phyloP scores from a whole-genome alignment of 345 rosid genomes.

The Melastoma malabathricum region DNA sequence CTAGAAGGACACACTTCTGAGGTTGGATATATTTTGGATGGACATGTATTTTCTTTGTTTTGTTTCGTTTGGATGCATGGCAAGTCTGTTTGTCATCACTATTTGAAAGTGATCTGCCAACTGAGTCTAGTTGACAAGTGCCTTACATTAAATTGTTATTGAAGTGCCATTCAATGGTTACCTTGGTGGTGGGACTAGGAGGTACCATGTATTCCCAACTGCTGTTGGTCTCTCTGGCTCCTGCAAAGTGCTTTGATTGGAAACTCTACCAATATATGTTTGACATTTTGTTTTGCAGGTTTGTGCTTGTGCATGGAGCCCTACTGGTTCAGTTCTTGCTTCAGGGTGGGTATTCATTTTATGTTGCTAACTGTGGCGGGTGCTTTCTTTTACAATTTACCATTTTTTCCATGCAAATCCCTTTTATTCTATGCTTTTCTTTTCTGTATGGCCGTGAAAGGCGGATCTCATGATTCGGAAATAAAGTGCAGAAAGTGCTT shows the following conservation, averaged over 20 bases:
- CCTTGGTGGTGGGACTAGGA: too few relatives aligned
- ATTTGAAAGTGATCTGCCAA: too few relatives aligned
- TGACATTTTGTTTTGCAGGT: conserved; percentile 42
- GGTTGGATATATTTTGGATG: conserved; percentile 32
- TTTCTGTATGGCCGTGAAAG: too few relatives aligned
- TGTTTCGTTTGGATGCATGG: too few relatives aligned
- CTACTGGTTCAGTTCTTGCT: conserved; percentile 95
- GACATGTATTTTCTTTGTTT: not conserved
- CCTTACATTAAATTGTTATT: not conserved
- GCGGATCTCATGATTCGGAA: too few relatives aligned
- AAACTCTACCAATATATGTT: not conserved
- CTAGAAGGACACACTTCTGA: conserved; percentile 97
- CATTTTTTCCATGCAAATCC: not conserved
- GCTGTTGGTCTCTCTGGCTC: too few relatives aligned
- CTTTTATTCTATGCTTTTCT: too few relatives aligned
- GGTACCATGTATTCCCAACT: too few relatives aligned
- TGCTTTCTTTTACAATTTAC: conserved; percentile 1
- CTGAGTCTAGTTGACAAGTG: not conserved
- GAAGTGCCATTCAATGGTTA: too few relatives aligned
- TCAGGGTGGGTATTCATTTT: conserved; percentile 62
- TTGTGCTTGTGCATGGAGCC: conserved; percentile 99
- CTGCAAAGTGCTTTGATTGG: too few relatives aligned
- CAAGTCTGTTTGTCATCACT: too few relatives aligned
- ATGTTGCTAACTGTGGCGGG: conserved; percentile 1
- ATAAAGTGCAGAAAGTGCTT: too few relatives aligned